Conservation (phyloP, 2,329 filamentous ascomycete species). For the Beauveria rudraprayagi region DNA sequence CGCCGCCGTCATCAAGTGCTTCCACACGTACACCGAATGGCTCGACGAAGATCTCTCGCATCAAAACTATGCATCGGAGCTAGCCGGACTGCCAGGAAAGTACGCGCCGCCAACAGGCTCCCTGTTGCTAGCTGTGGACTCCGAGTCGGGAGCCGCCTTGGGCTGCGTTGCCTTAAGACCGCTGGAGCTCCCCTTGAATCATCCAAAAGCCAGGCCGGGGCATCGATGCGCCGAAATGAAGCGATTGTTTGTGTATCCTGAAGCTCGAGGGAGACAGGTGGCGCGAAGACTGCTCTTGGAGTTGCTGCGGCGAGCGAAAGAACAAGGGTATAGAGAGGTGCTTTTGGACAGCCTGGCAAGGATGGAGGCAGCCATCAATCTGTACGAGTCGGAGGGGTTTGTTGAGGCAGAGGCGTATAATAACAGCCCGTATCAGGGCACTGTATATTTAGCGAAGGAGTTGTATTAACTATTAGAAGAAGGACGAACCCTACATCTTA, state of each 20-base stretch:
- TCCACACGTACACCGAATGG: slow-evolving; percentile 20
- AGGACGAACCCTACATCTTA: too few relatives aligned
- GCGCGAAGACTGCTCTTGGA: slow-evolving; percentile 17
- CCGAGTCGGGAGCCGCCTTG: slow-evolving; percentile 13
- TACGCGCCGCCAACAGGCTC: slow-evolving; percentile 19
- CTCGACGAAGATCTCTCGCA: slow-evolving; percentile 20
- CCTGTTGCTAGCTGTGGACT: slow-evolving; percentile 18
- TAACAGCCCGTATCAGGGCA: slow-evolving; percentile 16
- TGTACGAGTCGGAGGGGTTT: slow-evolving; percentile 21
- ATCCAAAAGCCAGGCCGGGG: background rate
- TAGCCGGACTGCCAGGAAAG: slow-evolving; percentile 19
- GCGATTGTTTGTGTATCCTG: slow-evolving; percentile 21
- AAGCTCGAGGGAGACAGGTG: slow-evolving; percentile 18
- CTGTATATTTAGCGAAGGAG: slow-evolving; percentile 16
- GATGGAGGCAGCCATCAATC: slow-evolving; percentile 18
- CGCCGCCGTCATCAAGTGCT: slow-evolving; percentile 16
- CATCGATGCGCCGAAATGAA: slow-evolving; percentile 20
- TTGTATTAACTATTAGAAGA: background rate
- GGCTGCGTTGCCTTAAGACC: slow-evolving; percentile 21
- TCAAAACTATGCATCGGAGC: slow-evolving; percentile 19
- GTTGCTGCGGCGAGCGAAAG: slow-evolving; percentile 11
- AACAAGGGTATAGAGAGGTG: slow-evolving; percentile 17
- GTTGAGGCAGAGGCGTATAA: slow-evolving; percentile 16
- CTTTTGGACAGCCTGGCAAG: slow-evolving; percentile 19
- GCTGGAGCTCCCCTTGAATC: slow-evolving; percentile 13